These are phyloP conservation scores for Pseudotulostoma volvatum DNA, from an alignment of 495 filamentous ascomycete species.

Conservation along the genomic window DNA sequence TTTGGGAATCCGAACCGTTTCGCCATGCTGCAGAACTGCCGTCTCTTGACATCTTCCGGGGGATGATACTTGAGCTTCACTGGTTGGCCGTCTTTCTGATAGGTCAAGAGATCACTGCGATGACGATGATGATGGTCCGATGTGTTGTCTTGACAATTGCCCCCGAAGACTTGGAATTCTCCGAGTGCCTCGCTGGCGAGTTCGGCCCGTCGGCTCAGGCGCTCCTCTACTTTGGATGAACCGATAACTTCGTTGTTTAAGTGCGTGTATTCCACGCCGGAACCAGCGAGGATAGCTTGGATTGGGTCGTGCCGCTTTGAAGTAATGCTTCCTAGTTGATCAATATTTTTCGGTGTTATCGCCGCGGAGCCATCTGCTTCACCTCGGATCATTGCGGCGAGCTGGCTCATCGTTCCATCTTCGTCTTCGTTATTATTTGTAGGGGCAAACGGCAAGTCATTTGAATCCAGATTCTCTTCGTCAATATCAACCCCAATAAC, in stretches of 20 bases:
- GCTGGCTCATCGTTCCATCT: slow-evolving; percentile 56
- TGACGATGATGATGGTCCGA: background rate
- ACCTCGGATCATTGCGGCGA: slow-evolving; percentile 52
- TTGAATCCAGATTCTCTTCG: slow-evolving; percentile 36
- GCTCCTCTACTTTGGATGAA: slow-evolving; percentile 67
- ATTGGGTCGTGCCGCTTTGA: slow-evolving; percentile 52
- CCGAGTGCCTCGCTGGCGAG: slow-evolving; percentile 37
- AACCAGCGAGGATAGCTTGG: slow-evolving; percentile 73
- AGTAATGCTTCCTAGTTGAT: slow-evolving; percentile 3
- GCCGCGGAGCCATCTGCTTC: slow-evolving; percentile 15
- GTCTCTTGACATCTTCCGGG: slow-evolving; percentile 50
- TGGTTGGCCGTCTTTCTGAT: slow-evolving; percentile 10
- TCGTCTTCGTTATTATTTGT: slow-evolving; percentile 21
- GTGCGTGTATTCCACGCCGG: slow-evolving; percentile 90
- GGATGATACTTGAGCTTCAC: slow-evolving; percentile 59
- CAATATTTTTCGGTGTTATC: slow-evolving; percentile 11
- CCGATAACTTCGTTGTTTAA: slow-evolving; percentile 94
- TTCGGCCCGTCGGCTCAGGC: slow-evolving; percentile 58
- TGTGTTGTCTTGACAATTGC: slow-evolving; percentile 16
- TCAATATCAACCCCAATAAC: slow-evolving; percentile 59
- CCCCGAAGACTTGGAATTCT: slow-evolving; percentile 34
- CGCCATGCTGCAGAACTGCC: slow-evolving; percentile 89
- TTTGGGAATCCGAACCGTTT: slow-evolving; percentile 57
- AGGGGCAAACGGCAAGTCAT: slow-evolving; percentile 14
- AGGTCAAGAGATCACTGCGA: slow-evolving; percentile 4